Percentiles rank a stretch among this genome's conserved stretches.
Evolutionary conservation across 2,329 filamentous ascomycete species (phyloP).

Genomic region (Parafenestella ontariensis): DNA sequence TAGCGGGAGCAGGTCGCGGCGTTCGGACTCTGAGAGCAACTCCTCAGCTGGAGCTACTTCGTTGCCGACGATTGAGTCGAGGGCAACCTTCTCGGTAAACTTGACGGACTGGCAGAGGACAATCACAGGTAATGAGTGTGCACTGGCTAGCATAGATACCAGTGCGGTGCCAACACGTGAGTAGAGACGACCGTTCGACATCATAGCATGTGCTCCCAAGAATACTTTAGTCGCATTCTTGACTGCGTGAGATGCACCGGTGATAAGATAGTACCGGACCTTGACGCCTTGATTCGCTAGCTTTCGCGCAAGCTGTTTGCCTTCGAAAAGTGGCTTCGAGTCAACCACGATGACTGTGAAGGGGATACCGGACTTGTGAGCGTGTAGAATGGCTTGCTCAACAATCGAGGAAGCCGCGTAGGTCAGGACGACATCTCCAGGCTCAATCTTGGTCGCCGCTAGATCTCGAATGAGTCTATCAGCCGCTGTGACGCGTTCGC

Average conservation of each 20-base stretch:
- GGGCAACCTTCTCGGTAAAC: slow-evolving; percentile 86
- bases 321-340: slow-evolving; percentile 73
- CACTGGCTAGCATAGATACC: slow-evolving; percentile 81
- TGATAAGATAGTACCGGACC: slow-evolving; percentile 82
- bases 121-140: slow-evolving; percentile 79
- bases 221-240: slow-evolving; percentile 76
- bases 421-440: slow-evolving; percentile 84
- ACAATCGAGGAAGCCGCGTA: slow-evolving; percentile 88
- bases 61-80: slow-evolving; percentile 93
- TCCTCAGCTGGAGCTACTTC: slow-evolving; percentile 83
- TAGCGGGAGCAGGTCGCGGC: slow-evolving; percentile 39
- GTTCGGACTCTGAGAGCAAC: slow-evolving; percentile 54
- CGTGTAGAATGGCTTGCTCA: slow-evolving; percentile 78
- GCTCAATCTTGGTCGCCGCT: slow-evolving; percentile 75
- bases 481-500: slow-evolving; percentile 86
- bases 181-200: slow-evolving; percentile 91
- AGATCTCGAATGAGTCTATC: slow-evolving; percentile 83
- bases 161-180: slow-evolving; percentile 86
- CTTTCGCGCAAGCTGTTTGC: slow-evolving; percentile 72
- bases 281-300: slow-evolving; percentile 74
- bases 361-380: slow-evolving; percentile 70
- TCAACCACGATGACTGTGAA: slow-evolving; percentile 90
- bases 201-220: slow-evolving; percentile 88
- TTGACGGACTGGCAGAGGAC: slow-evolving; percentile 95
- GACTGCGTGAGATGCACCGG: slow-evolving; percentile 77